phyloP scores from a whole-genome alignment of 2,329 filamentous ascomycete species.

The Alternaria consortialis region DNA sequence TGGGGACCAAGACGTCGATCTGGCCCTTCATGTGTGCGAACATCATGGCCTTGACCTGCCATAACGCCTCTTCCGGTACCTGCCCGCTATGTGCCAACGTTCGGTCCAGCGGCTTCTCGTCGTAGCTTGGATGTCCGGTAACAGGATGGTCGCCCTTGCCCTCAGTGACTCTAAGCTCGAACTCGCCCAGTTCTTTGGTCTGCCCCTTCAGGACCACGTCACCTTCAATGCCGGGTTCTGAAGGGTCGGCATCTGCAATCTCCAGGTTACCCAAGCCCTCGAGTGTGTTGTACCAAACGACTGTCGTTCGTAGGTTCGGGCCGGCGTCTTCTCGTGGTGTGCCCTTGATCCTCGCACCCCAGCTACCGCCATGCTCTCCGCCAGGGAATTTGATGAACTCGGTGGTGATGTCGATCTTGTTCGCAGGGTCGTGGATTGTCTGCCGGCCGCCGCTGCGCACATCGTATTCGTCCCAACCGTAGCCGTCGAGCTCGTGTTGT shows the following conservation, averaged over 20 bases:
- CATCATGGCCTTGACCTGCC: slow-evolving; percentile 79
- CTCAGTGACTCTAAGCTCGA: slow-evolving; percentile 78
- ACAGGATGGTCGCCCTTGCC: slow-evolving; percentile 70
- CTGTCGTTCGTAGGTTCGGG: slow-evolving; percentile 73
- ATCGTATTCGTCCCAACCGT: slow-evolving; percentile 98
- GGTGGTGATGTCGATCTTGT: slow-evolving; percentile 88
- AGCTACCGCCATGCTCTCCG: slow-evolving; percentile 84
- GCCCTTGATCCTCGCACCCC: slow-evolving; percentile 89
- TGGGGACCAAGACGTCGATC: slow-evolving; percentile 66
- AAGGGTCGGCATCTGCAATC: slow-evolving; percentile 61
- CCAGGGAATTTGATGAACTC: slow-evolving; percentile 94
- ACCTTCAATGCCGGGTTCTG: slow-evolving; percentile 62
- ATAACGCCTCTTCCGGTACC: slow-evolving; percentile 73
- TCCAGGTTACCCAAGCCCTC: slow-evolving; percentile 77
- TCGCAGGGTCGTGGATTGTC: slow-evolving; percentile 88
- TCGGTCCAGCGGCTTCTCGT: slow-evolving; percentile 75
- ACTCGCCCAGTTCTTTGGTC: slow-evolving; percentile 77
- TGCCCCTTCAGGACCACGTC: slow-evolving; percentile 75
- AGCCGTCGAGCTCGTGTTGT: slow-evolving; percentile 93
- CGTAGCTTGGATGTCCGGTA: slow-evolving; percentile 69
- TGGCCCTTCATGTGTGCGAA: slow-evolving; percentile 71
- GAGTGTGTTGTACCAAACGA: slow-evolving; percentile 83
- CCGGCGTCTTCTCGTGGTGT: slow-evolving; percentile 74
- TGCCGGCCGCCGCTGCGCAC: slow-evolving; percentile 86
- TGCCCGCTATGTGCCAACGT: slow-evolving; percentile 78